These are phyloP conservation scores for Wickerhamiella brachini DNA, from an alignment of 805 yeast species.

Conservation along the genomic window DNA sequence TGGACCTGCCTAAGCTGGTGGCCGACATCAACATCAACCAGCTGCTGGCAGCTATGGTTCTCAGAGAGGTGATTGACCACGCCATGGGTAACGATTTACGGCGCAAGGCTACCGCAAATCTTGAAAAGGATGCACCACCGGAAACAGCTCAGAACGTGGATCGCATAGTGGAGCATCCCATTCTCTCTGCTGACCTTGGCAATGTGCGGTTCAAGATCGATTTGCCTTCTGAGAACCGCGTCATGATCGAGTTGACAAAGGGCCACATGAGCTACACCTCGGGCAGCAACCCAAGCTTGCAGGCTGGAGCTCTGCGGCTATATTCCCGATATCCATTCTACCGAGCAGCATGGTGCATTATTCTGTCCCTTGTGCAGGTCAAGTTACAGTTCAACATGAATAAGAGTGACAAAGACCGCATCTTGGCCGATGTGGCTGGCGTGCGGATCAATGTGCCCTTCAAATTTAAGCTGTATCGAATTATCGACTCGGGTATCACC, in stretches of 20 bases:
- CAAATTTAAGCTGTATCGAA: conserved; percentile 56
- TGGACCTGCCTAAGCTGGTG: conserved; percentile 11
- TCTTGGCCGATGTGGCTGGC: conserved; percentile 21
- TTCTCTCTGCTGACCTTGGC: conserved; percentile 14
- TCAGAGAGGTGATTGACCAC: conserved; percentile 16
- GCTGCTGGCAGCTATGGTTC: conserved; percentile 16
- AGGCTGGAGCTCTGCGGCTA: conserved; percentile 29
- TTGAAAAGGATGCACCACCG: too few species aligned
- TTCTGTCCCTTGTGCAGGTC: conserved; percentile 20
- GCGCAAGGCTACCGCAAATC: neutral
- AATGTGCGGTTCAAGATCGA: conserved; percentile 25
- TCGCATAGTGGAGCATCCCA: neutral
- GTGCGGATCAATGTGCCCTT: conserved; percentile 42
- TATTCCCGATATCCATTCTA: conserved; percentile 39
- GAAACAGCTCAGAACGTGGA: neutral
- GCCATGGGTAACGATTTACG: conserved; percentile 10
- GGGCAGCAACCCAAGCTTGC: conserved; percentile 20
- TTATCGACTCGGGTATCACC: conserved; percentile 68
- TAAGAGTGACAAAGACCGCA: conserved; percentile 6
- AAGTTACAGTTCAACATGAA: conserved; percentile 8
- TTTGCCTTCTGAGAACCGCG: conserved; percentile 34
- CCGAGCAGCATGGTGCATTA: conserved; percentile 26
- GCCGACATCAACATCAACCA: conserved; percentile 15
- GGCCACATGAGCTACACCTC: conserved; percentile 21
- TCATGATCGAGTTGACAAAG: conserved; percentile 33